Conservation (phyloP, 2,329 filamentous ascomycete genomes). For the Dothiorella sarmentorum region DNA sequence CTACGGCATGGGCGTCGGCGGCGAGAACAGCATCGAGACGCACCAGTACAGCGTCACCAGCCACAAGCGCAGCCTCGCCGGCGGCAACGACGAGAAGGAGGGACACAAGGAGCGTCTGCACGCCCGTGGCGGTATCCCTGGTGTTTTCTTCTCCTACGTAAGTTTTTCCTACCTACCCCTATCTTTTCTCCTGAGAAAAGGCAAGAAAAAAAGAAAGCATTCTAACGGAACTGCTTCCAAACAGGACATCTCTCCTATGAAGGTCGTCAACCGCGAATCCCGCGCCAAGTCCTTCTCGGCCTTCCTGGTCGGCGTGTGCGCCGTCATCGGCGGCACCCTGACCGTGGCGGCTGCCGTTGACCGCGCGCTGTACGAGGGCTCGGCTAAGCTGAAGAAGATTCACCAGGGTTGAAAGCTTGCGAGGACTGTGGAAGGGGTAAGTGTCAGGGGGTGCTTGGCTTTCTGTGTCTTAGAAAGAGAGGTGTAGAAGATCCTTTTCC, state of each 20-base stretch:
- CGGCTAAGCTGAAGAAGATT: slow-evolving; percentile 80
- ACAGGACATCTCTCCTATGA: slow-evolving; percentile 98
- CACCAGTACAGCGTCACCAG: slow-evolving; percentile 98
- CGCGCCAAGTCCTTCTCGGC: slow-evolving; percentile 84
- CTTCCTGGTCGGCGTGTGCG: slow-evolving; percentile 91
- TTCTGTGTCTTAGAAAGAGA: not conserved
- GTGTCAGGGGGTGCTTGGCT: not conserved
- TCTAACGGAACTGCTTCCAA: too few species aligned
- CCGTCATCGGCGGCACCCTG: slow-evolving; percentile 88
- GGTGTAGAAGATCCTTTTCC: not conserved
- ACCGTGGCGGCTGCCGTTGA: slow-evolving; percentile 95
- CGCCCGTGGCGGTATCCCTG: slow-evolving; percentile 86
- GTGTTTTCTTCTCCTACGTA: slow-evolving; percentile 97
- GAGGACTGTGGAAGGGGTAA: slow-evolving; percentile 3
- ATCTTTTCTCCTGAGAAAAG: too few species aligned
- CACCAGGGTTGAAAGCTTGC: slow-evolving; percentile 52
- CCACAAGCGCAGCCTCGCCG: slow-evolving; percentile 82
- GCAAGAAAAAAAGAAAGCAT: too few species aligned
- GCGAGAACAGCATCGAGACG: slow-evolving; percentile 87
- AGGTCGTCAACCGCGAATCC: slow-evolving; percentile 95
- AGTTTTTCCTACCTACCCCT: slow-evolving; percentile 39
- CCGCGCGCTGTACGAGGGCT: slow-evolving; percentile 85
- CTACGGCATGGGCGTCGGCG: slow-evolving; percentile 55
- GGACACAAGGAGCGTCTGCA: slow-evolving; percentile 91
- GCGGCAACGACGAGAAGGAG: slow-evolving; percentile 79